Conservation (phyloP, 2,329 filamentous ascomycete genomes). For the Pseudogymnoascus verrucosus region DNA sequence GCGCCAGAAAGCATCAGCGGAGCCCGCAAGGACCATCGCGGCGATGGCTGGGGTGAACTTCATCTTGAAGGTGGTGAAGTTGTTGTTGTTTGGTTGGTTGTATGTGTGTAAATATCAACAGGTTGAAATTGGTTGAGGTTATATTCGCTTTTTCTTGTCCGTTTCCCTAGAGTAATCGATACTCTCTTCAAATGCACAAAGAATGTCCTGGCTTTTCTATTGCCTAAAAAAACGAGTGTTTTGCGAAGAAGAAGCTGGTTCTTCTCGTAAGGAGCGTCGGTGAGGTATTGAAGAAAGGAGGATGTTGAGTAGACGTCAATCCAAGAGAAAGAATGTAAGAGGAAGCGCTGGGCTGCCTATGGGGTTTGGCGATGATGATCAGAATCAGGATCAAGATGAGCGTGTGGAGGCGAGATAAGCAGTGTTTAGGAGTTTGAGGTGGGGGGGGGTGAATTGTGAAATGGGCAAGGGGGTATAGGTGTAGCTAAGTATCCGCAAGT, state of each 20-base stretch:
- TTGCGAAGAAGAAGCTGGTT: neutral
- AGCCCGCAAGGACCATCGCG: constrained; percentile 1
- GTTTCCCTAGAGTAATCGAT: neutral
- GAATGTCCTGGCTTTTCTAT: neutral
- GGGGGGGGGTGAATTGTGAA: neutral
- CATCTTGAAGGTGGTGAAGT: neutral
- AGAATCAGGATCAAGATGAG: constrained; percentile 4
- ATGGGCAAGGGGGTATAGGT: neutral
- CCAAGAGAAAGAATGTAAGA: neutral
- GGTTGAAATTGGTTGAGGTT: neutral
- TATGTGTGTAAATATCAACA: neutral
- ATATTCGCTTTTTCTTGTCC: neutral
- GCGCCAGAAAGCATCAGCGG: constrained; percentile 70
- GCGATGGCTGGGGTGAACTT: constrained; percentile 1
- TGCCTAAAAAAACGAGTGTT: neutral
- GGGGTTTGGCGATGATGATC: neutral
- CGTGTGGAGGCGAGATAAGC: neutral
- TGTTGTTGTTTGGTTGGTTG: neutral
- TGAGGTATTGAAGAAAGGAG: neutral
- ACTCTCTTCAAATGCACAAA: neutral
- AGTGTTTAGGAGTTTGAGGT: neutral
- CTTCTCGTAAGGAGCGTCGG: neutral
- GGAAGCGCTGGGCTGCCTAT: neutral
- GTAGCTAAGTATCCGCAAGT: neutral
- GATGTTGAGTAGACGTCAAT: neutral